Percentiles rank a stretch among this genome's conserved stretches.
Conservation (phyloP, 208 protist species). For the Trypanosoma brucei region DNA sequence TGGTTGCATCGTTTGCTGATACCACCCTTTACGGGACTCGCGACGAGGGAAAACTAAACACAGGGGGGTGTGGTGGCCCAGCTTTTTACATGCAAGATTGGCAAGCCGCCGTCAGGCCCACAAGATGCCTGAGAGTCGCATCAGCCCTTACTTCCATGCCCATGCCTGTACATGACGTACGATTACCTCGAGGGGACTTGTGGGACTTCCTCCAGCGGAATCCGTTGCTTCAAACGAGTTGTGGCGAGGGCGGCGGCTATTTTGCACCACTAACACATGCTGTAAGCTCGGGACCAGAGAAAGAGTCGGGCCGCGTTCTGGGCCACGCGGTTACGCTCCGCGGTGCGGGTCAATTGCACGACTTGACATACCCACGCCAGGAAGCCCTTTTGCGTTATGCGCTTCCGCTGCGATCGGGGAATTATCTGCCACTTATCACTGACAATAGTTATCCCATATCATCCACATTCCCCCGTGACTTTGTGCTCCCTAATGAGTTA, state of each 20-base stretch:
- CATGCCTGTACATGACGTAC: conserved; percentile 26
- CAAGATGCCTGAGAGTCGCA: conserved; percentile 48
- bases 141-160: conserved; percentile 58
- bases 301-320: conserved; percentile 51
- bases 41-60: conserved; percentile 27
- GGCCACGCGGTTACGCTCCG: conserved; percentile 68
- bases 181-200: conserved; percentile 29
- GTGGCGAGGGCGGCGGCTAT: not conserved
- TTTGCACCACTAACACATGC: conserved; percentile 69
- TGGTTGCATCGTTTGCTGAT: conserved; percentile 60
- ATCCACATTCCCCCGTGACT: conserved; percentile 50
- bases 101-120: conserved; percentile 55
- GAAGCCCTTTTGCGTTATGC: conserved; percentile 82
- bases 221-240: conserved; percentile 33
- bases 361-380: conserved; percentile 41
- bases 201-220: conserved; percentile 52
- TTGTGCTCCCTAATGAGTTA: conserved; percentile 34
- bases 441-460: conserved; percentile 62
- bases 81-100: conserved; percentile 73
- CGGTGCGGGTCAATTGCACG: conserved; percentile 46
- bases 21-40: conserved; percentile 68
- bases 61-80: conserved; percentile 20
- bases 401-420: conserved; percentile 49
- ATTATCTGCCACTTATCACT: conserved; percentile 63
- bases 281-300: conserved; percentile 25